Conservation (phyloP, 768 basidiomycete species). For the Macrolepiota dolichaula region DNA sequence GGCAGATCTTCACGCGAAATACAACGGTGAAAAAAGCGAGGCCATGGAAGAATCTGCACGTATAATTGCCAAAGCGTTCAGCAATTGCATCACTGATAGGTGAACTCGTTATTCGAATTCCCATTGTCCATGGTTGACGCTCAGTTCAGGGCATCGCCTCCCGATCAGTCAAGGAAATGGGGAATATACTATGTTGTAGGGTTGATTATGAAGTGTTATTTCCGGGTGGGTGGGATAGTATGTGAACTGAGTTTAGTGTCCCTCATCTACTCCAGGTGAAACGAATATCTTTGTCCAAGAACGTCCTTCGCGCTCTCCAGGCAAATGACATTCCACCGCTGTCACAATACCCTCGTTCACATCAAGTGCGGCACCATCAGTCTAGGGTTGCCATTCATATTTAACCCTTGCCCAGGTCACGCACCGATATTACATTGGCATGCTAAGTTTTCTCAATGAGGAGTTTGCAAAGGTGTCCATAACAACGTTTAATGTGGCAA, state of each 20-base stretch:
- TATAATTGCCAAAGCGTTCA: conserved; percentile 85
- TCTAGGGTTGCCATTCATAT: conserved; percentile 10
- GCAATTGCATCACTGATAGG: conserved; percentile 81
- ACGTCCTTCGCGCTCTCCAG: conserved; percentile 84
- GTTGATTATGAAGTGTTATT: conserved; percentile 90
- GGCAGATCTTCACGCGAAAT: conserved; percentile 62
- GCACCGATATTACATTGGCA: conserved; percentile 91
- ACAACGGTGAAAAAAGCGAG: conserved; percentile 53
- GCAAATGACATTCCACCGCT: conserved; percentile 86
- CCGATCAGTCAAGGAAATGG: conserved; percentile 80
- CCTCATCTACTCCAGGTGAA: conserved; percentile 56
- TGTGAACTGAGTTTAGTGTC: not conserved
- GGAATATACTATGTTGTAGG: conserved; percentile 91
- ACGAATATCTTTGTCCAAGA: conserved; percentile 87
- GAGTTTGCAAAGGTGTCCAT: conserved; percentile 73
- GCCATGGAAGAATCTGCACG: conserved; percentile 87
- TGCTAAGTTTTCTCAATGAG: conserved; percentile 92
- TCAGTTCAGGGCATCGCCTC: conserved; percentile 55
- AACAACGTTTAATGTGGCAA: not conserved
- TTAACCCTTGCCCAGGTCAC: conserved; percentile 60
- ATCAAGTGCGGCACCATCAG: conserved; percentile 56
- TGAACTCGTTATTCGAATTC: conserved; percentile 12
- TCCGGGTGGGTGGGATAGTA: conserved; percentile 59
- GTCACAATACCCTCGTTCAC: conserved; percentile 71
- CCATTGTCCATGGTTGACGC: not conserved